Conservation (phyloP, 2,329 filamentous ascomycete genomes). For the Curvularia hawaiiensis region DNA sequence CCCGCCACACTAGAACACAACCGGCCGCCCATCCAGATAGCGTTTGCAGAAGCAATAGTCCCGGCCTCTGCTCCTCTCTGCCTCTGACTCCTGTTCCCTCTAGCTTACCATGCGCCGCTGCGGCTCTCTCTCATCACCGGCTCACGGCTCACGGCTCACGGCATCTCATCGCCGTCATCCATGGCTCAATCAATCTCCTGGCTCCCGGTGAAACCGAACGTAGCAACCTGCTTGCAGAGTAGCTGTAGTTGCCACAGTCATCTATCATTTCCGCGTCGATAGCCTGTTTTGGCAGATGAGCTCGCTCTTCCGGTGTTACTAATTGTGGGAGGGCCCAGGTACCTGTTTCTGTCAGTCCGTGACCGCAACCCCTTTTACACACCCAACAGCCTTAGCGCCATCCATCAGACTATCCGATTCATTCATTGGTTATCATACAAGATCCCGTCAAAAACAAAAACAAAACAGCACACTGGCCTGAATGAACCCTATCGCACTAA, state of each 20-base stretch:
- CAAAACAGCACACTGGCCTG: not conserved
- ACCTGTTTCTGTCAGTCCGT: not conserved
- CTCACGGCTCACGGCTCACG: no score
- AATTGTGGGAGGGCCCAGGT: not conserved
- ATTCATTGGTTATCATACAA: constrained; percentile 1
- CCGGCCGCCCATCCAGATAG: constrained; percentile 4
- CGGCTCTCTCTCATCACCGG: not conserved
- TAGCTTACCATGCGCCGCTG: not conserved
- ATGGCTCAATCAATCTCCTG: not conserved
- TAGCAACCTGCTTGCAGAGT: no score
- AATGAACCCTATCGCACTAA: not conserved
- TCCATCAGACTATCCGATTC: not conserved
- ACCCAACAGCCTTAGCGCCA: not conserved
- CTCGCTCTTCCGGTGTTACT: no score
- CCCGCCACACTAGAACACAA: not conserved
- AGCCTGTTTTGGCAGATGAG: no score
- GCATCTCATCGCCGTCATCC: not conserved
- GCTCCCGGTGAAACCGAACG: no score
- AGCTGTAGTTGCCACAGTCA: no score
- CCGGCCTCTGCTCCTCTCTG: not conserved
- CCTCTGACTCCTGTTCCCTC: not conserved
- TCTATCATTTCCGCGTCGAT: no score
- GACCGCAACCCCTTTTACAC: not conserved
- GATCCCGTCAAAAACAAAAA: not conserved
- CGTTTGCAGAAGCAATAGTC: constrained; percentile 1